Base-by-base conservation (phyloP, 192 early-diverging fungal genomes). In the Mortierella hygrophila region DNA sequence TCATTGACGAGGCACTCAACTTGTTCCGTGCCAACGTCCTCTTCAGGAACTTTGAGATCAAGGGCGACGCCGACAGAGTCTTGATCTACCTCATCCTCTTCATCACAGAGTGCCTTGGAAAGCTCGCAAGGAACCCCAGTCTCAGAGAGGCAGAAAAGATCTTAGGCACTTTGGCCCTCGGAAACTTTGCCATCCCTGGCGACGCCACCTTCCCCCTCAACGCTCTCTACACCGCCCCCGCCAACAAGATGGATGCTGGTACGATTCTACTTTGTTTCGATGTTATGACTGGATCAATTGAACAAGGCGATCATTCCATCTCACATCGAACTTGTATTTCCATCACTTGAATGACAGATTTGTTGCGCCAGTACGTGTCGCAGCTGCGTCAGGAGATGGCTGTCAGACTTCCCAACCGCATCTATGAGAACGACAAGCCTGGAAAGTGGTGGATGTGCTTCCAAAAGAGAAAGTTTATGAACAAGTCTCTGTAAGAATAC, bases 401-500 rank as follows among this genome's bases (percentile, higher is more conserved):
- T 29, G 81, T 88, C 55, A 90, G 99, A 47, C 89, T 99, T 41
- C 91, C 94, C 7, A 92, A 93, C 23, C 91, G 91, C 54, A 90
- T 99, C 26, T 99, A 96, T 90, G 81, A 89, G 23, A 96, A 96
- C 55, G 93, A 92, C 23, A 92, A 96, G 86, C 95, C 97, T 21
- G 96, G 95, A 92, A 99, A 99, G 88, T 99, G 98, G 98, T 99
- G 99, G 99, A 92, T 99, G 93, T 95, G 96, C 86, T 99, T 99
- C 92, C 94, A 97, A 84, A 99, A 99, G 93, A 93, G 97, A 82
- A 97, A 98, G 91, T 99, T 99, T 85, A 99, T 99, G 98, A 94
- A 94, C 84, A 93, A 97, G 90, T 88, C 92, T 40, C 90, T 96
- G 78, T 91, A 92, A 78, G 29, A 29, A 4, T 32, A 11, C 29